These are phyloP conservation scores for Collybia sp. DNA, from an alignment of 768 basidiomycete genomes.

Conservation along the genomic window DNA sequence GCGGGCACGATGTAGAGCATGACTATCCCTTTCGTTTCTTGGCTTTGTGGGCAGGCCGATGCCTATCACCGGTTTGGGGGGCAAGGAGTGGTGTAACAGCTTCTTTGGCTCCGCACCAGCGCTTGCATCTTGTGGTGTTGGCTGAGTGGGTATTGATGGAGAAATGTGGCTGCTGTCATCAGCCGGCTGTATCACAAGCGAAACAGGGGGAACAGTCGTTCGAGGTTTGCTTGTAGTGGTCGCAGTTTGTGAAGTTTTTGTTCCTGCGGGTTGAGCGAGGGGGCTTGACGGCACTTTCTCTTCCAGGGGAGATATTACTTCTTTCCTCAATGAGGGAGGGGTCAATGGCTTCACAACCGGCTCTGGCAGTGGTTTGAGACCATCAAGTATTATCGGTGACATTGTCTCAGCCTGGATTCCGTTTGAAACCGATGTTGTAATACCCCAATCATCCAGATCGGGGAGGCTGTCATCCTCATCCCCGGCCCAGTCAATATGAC, in stretches of 20 bases:
- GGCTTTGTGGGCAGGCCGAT: neutral
- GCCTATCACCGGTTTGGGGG: conserved; percentile 8
- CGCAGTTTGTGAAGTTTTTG: too few relatives aligned
- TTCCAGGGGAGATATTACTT: too few relatives aligned
- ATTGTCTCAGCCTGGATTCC: conserved; percentile 38
- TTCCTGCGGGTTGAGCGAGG: too few relatives aligned
- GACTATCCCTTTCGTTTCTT: neutral
- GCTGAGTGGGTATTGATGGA: too few relatives aligned
- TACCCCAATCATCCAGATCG: conserved; percentile 84
- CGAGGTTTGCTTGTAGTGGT: too few relatives aligned
- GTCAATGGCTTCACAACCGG: conserved; percentile 20
- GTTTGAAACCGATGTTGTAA: conserved; percentile 36
- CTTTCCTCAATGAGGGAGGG: conserved; percentile 1
- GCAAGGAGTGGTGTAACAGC: conserved; percentile 5
- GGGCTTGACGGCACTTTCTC: too few relatives aligned
- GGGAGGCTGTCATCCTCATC: conserved; percentile 83
- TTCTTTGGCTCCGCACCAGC: neutral
- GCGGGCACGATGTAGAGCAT: neutral
- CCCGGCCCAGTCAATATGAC: conserved; percentile 86
- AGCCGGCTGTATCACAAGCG: too few relatives aligned
- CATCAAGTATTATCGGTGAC: conserved; percentile 65
- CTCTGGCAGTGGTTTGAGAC: conserved; percentile 57
- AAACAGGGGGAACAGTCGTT: too few relatives aligned
- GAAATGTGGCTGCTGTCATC: too few relatives aligned
- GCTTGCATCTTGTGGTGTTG: neutral